These are phyloP conservation scores for Oryza punctata DNA, from an alignment of 176 grass and related monocot species.

Conservation along the genomic window DNA sequence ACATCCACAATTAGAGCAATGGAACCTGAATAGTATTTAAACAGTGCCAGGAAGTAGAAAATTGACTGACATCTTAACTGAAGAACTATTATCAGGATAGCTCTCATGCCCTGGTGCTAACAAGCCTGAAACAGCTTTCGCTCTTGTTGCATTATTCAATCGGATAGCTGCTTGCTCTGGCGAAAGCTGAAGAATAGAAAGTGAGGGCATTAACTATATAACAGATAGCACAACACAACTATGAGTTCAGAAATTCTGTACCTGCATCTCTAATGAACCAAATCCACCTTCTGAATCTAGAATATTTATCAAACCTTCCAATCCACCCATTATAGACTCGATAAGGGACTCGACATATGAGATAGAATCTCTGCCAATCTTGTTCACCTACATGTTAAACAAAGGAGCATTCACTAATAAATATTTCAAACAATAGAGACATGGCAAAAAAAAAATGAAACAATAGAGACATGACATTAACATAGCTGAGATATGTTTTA, in stretches of 20 bases:
- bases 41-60: slow-evolving; percentile 22
- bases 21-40: slow-evolving; percentile 23
- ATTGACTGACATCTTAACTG: slow-evolving; percentile 89
- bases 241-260: slow-evolving; percentile 50
- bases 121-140: slow-evolving; percentile 71
- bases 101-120: slow-evolving; percentile 89
- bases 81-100: slow-evolving; percentile 90
- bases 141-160: slow-evolving; percentile 75
- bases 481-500: background rate
- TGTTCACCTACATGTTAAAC: slow-evolving; percentile 63
- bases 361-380: slow-evolving; percentile 93
- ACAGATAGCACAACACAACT: background rate
- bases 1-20: slow-evolving; percentile 34
- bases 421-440: slow-evolving; percentile 21
- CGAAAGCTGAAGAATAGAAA: slow-evolving; percentile 64
- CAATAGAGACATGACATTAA: background rate
- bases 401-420: slow-evolving; percentile 30
- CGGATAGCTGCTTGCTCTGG: slow-evolving; percentile 96
- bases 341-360: slow-evolving; percentile 95
- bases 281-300: slow-evolving; percentile 98
- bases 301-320: slow-evolving; percentile 99
- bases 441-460: no score
- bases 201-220: slow-evolving; percentile 21
- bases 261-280: slow-evolving; percentile 98
- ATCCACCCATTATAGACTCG: slow-evolving; percentile 98